Percentiles rank a stretch among this genome's conserved stretches.
Conservation (phyloP, 164 flowering plant genomes). For the Liriodendron chinense region DNA sequence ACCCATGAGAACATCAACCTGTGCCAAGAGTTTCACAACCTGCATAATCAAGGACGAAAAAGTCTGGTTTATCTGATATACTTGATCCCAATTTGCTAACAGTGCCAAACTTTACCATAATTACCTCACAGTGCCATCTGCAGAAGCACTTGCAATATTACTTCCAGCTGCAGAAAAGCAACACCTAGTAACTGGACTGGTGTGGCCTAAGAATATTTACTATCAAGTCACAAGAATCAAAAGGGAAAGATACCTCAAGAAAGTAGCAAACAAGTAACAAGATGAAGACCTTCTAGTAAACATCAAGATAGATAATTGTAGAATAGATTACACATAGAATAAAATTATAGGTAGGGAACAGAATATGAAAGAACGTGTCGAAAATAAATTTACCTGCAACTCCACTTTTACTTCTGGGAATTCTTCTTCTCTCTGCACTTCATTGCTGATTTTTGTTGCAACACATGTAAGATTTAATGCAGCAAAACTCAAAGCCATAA, state of each 20-base stretch:
- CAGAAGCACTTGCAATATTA: conserved; percentile 96
- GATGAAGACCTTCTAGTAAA: neutral
- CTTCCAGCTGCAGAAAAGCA: conserved; percentile 90
- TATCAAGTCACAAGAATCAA: conserved; percentile 14
- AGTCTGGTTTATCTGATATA: neutral
- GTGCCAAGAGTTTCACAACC: no score
- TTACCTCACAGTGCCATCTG: conserved; percentile 96
- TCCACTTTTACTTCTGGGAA: conserved; percentile 80
- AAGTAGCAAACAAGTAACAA: neutral
- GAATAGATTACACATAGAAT: neutral
- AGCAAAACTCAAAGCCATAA: neutral
- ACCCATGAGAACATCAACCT: no score
- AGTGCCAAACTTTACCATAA: neutral
- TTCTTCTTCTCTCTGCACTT: conserved; percentile 54
- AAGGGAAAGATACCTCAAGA: neutral
- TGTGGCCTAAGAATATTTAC: conserved; percentile 94
- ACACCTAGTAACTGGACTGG: conserved; percentile 84
- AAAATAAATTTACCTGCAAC: conserved; percentile 54
- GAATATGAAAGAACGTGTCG: neutral
- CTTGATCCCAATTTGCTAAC: neutral
- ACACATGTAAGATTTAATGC: conserved; percentile 10
- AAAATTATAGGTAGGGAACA: neutral
- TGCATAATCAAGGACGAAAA: neutral
- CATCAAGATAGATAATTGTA: neutral
- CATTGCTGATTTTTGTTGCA: conserved; percentile 41